Evolutionary conservation across 1,284 basidiomycete genomes (phyloP).

Genomic region (Malassezia vespertilionis): DNA sequence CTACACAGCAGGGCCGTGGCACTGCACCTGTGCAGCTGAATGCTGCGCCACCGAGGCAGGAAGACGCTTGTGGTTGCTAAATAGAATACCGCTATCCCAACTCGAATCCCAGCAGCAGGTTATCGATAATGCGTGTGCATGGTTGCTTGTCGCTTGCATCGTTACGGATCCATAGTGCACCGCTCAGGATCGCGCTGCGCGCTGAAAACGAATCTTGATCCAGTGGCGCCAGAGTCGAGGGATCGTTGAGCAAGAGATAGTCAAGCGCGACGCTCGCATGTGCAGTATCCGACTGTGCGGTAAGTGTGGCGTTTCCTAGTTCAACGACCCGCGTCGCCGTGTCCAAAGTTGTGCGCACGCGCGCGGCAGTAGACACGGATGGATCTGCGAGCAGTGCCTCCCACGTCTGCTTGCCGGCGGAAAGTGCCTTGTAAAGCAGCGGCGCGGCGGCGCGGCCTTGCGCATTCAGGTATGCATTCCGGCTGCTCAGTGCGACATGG

Average conservation of each 20-base stretch:
- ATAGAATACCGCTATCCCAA: constrained; percentile 11
- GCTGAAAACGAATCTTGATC: constrained; percentile 33
- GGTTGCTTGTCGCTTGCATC: constrained; percentile 49
- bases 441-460: constrained; percentile 62
- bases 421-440: constrained; percentile 60
- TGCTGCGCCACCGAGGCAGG: background rate
- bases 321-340: constrained; percentile 21
- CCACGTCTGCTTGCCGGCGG: constrained; percentile 52
- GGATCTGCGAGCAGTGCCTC: constrained; percentile 11
- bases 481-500: constrained; percentile 71
- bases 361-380: constrained; percentile 10
- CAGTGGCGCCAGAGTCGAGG: constrained; percentile 55
- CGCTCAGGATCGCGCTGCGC: constrained; percentile 65
- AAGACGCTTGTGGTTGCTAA: constrained; percentile 16
- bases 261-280: constrained; percentile 60
- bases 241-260: constrained; percentile 81
- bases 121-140: constrained; percentile 82
- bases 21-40: constrained; percentile 13
- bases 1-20: background rate
- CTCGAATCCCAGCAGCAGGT: constrained; percentile 62
- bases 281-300: constrained; percentile 23
- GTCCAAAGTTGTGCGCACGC: constrained; percentile 23
- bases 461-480: constrained; percentile 70
- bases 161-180: constrained; percentile 65
- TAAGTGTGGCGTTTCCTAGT: constrained; percentile 10